phyloP scores from a whole-genome alignment of 352 stramenopile species.

The Lagenidium giganteum region DNA sequence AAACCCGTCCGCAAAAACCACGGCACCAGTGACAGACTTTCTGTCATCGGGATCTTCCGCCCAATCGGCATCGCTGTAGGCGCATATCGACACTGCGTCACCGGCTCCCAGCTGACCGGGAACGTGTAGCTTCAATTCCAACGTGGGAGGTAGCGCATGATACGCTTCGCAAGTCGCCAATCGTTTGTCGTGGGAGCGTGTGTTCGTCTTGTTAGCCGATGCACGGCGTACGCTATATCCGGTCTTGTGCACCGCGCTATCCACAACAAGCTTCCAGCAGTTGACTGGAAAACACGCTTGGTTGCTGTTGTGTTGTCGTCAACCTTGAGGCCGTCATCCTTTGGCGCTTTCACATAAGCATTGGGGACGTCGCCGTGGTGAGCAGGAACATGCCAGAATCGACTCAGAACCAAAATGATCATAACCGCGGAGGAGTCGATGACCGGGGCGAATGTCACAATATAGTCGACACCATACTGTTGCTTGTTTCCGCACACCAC shows the following conservation, averaged over 20 bases:
- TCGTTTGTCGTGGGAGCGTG: conserved; percentile 5
- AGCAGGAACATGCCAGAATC: conserved; percentile 12
- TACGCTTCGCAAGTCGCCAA: conserved; percentile 13
- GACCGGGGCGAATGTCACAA: conserved; percentile 8
- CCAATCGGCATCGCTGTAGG: too few species aligned
- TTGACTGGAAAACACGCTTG: conserved; percentile 12
- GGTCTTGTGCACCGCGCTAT: conserved; percentile 12
- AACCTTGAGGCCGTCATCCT: conserved; percentile 14
- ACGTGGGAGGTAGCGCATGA: conserved; percentile 16
- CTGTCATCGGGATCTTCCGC: too few species aligned
- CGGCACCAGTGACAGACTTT: too few species aligned
- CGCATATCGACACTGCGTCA: too few species aligned
- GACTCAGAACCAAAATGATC: conserved; percentile 1
- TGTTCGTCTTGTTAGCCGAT: conserved; percentile 6
- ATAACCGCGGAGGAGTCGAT: conserved; percentile 14
- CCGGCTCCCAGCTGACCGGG: too few species aligned
- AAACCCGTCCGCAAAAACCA: too few species aligned
- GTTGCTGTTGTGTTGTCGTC: too few species aligned
- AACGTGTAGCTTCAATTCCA: too few species aligned
- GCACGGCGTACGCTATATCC: conserved; percentile 17
- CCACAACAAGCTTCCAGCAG: conserved; percentile 23
- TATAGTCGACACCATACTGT: conserved; percentile 11
- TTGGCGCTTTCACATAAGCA: conserved; percentile 20
- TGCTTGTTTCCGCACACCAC: conserved; percentile 16
- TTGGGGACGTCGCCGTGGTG: conserved; percentile 20